Percentiles rank a stretch among this genome's conserved stretches.
Conservation (phyloP, 1,284 basidiomycete species). For the Taiwanofungus camphoratus region DNA sequence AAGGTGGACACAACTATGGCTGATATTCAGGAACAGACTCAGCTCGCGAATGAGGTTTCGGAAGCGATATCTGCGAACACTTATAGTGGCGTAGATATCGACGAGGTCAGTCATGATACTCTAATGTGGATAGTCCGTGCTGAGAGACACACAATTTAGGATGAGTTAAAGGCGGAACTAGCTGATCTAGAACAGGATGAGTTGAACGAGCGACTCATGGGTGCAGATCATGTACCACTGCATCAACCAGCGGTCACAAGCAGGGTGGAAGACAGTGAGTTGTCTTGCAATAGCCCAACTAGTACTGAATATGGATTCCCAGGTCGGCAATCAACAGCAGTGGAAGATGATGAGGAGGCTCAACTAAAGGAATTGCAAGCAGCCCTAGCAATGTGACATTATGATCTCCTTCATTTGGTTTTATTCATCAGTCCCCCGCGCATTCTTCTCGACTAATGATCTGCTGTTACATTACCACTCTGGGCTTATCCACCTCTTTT, state of each 20-base stretch:
- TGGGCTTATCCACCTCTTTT: constrained; percentile 11
- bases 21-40: constrained; percentile 87
- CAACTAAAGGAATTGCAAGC: constrained; percentile 93
- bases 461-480: constrained; percentile 23
- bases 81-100: constrained; percentile 58
- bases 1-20: constrained; percentile 94
- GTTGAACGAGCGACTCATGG: constrained; percentile 83
- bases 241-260: constrained; percentile 72
- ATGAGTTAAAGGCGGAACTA: constrained; percentile 80
- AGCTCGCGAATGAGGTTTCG: constrained; percentile 92
- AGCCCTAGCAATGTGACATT: constrained; percentile 76
- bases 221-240: constrained; percentile 87
- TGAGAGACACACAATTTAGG: constrained; percentile 40
- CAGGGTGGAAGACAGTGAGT: constrained; percentile 52
- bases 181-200: constrained; percentile 90
- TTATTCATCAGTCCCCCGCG: constrained; percentile 9
- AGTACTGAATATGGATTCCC: constrained; percentile 15
- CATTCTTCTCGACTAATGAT: constrained; percentile 16
- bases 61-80: constrained; percentile 87
- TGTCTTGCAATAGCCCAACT: constrained; percentile 3
- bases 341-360: constrained; percentile 92
- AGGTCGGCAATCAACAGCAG: constrained; percentile 41
- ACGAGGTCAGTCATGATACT: constrained; percentile 53
- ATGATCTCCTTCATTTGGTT: constrained; percentile 8
- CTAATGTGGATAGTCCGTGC: constrained; percentile 11